Base-by-base conservation (phyloP, 495 filamentous ascomycete genomes). In the Neurospora tetraspora region DNA sequence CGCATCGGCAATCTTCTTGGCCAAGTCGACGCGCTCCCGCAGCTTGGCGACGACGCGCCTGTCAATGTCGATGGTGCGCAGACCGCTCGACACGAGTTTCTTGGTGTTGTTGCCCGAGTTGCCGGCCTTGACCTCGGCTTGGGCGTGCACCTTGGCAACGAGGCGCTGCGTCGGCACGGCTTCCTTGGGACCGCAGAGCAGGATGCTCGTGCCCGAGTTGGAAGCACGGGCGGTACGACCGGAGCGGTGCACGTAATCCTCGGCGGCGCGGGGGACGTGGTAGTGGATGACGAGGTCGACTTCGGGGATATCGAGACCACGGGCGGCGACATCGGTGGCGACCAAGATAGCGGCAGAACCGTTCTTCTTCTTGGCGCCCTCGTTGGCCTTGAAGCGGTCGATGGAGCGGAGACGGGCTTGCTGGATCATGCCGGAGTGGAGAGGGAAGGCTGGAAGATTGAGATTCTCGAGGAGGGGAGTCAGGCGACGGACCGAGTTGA, bases 291-390 rank as follows among this genome's bases (percentile, higher is more conserved):
- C 89, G 34, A 94, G 86, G 70, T 97, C 89, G 59, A 98, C 93
- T 38, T 88, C 88, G 68, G 92, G 91, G 79, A 99, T 97, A 82
- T 99, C 96, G 69, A 99, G 89, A 78, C 96, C 96, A 73, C 96
- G 90, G n/a, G 96, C 95, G 1, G 96, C 96, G 59, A 98, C 94
- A 78, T 99, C 96, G 3, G 96, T 98, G 2, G 96, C 95, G 12
- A 99, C 87, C 3, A 99, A 88, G 70, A 98, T 81, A 40, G 78
- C 92, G 4, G 91, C 89, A 70, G 88, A 84, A 0, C 69, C 38
- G 39, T n/a, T 68, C 74, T 68, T 74, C 76, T 61, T 73, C 61
- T 73, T 75, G 59, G 38, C 38, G 14, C 83, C 78, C 31, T 88
- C 81, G 18, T 88, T 82, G 27, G 88, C 87, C 4, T 93, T 93